Evolutionary conservation across 768 basidiomycete genomes (phyloP).

Genomic region (Rubroboletus pulcherrimus): DNA sequence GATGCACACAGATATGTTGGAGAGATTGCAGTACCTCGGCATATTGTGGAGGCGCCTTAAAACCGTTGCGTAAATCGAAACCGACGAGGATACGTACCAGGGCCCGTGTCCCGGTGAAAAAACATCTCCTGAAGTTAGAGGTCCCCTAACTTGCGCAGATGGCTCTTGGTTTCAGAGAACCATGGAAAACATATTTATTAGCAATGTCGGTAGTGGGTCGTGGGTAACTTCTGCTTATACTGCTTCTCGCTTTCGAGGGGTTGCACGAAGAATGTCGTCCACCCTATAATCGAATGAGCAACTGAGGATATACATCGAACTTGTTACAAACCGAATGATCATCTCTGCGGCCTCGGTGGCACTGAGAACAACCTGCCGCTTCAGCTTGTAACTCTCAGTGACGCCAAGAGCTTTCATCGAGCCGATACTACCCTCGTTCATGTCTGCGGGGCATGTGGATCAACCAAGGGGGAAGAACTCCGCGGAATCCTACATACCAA

Average conservation of each 20-base stretch:
- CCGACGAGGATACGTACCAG: neutral
- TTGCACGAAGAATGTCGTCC: constrained; percentile 84
- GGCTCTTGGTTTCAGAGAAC: neutral
- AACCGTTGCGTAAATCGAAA: neutral
- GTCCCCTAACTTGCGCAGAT: neutral
- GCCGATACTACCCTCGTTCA: constrained; percentile 80
- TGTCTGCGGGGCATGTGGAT: constrained; percentile 49
- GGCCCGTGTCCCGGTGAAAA: neutral
- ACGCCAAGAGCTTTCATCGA: constrained; percentile 88
- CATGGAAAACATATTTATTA: constrained; percentile 2
- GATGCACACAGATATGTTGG: neutral
- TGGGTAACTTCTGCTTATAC: constrained; percentile 37
- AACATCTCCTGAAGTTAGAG: neutral
- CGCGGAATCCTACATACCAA: constrained; percentile 53
- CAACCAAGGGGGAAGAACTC: neutral
- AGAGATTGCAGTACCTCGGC: neutral
- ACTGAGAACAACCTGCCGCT: constrained; percentile 90
- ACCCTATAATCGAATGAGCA: constrained; percentile 47
- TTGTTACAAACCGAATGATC: constrained; percentile 76
- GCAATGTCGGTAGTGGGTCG: neutral
- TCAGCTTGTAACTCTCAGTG: constrained; percentile 97
- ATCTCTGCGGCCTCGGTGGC: constrained; percentile 97
- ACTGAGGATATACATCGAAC: neutral
- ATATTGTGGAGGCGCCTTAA: neutral
- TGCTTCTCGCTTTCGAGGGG: constrained; percentile 83